Percentiles rank a stretch among this genome's conserved stretches.
Evolutionary conservation across 441 rosid species (phyloP).

Genomic region (Brassica balearica): DNA sequence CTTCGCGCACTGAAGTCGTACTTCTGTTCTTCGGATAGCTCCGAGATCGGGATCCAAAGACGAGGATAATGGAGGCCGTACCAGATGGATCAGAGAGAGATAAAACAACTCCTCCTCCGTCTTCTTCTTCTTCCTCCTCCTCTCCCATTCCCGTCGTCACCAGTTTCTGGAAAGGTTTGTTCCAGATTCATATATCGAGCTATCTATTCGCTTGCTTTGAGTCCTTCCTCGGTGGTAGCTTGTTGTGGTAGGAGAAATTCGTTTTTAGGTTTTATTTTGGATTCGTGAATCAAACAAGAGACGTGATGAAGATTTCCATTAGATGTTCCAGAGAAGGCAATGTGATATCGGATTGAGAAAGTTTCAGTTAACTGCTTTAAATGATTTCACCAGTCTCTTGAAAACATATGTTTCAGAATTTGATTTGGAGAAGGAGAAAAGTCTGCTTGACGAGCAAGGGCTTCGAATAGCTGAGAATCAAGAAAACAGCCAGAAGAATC

Average conservation of each 20-base stretch:
- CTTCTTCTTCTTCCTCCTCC: constrained; percentile 45
- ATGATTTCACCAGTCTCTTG: too few relatives aligned
- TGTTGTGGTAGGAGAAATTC: too few relatives aligned
- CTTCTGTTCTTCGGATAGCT: constrained; percentile 20
- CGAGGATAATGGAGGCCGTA: constrained; percentile 60
- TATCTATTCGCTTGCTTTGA: constrained; percentile 19
- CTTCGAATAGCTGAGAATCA: constrained; percentile 96
- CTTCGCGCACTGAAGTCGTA: constrained; percentile 3
- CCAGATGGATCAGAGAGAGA: constrained; percentile 84
- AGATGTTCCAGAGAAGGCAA: constrained; percentile 15
- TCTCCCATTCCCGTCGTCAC: constrained; percentile 84
- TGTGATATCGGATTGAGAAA: too few relatives aligned
- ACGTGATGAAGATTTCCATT: constrained; percentile 4
- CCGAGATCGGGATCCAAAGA: constrained; percentile 47
- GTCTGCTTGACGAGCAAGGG: constrained; percentile 93
- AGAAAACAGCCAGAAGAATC: constrained; percentile 94
- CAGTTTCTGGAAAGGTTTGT: constrained; percentile 93
- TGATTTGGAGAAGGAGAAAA: constrained; percentile 96
- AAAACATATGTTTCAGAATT: constrained; percentile 57
- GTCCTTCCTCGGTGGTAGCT: too few relatives aligned
- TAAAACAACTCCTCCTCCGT: constrained; percentile 48
- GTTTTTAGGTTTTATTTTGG: too few relatives aligned
- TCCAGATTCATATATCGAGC: constrained; percentile 16
- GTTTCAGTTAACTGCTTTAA: too few relatives aligned
- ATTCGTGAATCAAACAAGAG: constrained; percentile 24